Base-by-base conservation (phyloP, 2,329 filamentous ascomycete genomes). In the Alternaria sp. region DNA sequence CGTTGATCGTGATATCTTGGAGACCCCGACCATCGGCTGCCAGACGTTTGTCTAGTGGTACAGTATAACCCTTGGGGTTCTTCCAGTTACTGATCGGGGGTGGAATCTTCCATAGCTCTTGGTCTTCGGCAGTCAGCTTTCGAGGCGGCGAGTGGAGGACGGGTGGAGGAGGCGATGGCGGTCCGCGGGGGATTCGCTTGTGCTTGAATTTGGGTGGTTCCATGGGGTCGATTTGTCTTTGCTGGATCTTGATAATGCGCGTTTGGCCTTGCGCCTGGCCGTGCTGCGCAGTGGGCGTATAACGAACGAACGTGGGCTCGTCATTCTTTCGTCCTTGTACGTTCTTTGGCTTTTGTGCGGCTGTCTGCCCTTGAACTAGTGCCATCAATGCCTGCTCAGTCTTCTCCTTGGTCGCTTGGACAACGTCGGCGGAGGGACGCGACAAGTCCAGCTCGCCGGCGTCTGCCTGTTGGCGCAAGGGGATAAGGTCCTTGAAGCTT, bases 161-260 rank as follows among this genome's bases (percentile, higher is more conserved):
- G 2, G 95, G 95, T 16, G 95, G 92, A 1, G 95, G 95, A 3
- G 95, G 95, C 51, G 91, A 95, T 0, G 94, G 94, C 9, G 95
- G 94, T 36, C 94, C 94, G 70, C 93, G 88, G 9, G 94, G 94
- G 59, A 99, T 96, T 82, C 97, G 97, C 85, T 98, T 98, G 82
- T 97, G 93, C 81, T 98, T 98, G 83, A 98, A 97, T 75, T 97
- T 98, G 2, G 95, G 94, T 1, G 95, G 95, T 75, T 97, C 94
- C 90, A 97, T 91, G 0, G 95, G 95, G 80, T 99, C 95, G 68
- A 90, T 86, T 78, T 98, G 94, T 57, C 93, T 86, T 78, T 97
- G 93, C 38, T 97, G 93, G 80, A 99, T 98, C 84, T 98, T 98
- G 88, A 99, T 96, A 67, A 99, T 97, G 14, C 95, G 89, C 73